These are phyloP conservation scores for Taiozyma sp. DNA, from an alignment of 1,139 yeast species.

Conservation along the genomic window DNA sequence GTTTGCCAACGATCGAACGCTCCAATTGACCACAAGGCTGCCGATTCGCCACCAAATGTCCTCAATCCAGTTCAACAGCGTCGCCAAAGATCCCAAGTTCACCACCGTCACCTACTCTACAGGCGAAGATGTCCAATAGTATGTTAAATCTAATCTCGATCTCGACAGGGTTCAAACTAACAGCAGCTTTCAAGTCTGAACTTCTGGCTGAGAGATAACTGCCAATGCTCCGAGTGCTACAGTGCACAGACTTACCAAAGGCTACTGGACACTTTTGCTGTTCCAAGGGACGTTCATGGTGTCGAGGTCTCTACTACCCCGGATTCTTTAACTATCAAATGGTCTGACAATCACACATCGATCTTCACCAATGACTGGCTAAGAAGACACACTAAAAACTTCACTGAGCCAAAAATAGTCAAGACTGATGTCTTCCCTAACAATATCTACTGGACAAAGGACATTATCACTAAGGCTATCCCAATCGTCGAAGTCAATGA, in stretches of 20 bases:
- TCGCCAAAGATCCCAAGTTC: background rate
- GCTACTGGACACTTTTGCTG: slow-evolving; percentile 49
- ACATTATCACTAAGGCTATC: slow-evolving; percentile 34
- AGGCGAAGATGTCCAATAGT: slow-evolving; percentile 3
- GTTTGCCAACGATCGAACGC: background rate
- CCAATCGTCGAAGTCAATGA: slow-evolving; percentile 49
- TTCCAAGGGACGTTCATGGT: slow-evolving; percentile 42
- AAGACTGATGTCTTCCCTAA: slow-evolving; percentile 21
- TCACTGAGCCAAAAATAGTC: slow-evolving; percentile 33
- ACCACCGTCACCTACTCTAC: slow-evolving; percentile 1
- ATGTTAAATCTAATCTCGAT: background rate
- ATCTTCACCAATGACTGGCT: slow-evolving; percentile 48
- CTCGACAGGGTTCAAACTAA: background rate
- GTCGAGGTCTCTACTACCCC: slow-evolving; percentile 11
- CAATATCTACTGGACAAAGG: slow-evolving; percentile 42
- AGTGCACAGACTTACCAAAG: slow-evolving; percentile 61
- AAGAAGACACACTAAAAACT: slow-evolving; percentile 51
- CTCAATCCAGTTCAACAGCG: background rate
- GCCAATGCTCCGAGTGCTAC: slow-evolving; percentile 59
- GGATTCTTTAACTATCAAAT: slow-evolving; percentile 28
- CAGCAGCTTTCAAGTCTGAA: slow-evolving; percentile 17
- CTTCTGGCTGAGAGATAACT: slow-evolving; percentile 66
- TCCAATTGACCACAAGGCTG: background rate
- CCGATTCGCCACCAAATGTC: background rate
- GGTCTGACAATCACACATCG: slow-evolving; percentile 51